Percentiles rank a stretch among this genome's conserved stretches.
phyloP scores from a whole-genome alignment of 495 filamentous ascomycete species.

The Neurospora sublineolata region DNA sequence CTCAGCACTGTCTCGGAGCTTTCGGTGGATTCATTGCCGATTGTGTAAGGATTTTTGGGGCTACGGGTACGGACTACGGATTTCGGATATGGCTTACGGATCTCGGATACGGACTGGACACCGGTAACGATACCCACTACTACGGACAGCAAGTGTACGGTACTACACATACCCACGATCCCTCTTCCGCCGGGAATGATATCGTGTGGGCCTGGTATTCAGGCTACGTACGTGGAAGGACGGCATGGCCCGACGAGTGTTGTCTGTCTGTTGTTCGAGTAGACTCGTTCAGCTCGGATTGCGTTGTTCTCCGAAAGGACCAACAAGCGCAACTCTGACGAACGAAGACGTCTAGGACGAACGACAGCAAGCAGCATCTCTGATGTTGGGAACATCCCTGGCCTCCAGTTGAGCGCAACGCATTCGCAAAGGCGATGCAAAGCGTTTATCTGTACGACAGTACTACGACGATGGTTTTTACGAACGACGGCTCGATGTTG shows the following conservation, averaged over 20 bases:
- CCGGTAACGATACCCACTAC: not conserved
- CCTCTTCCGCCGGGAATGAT: not conserved
- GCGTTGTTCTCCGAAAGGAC: not conserved
- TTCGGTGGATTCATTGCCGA: not conserved
- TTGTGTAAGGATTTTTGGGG: not conserved
- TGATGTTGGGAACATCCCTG: not conserved
- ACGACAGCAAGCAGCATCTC: not conserved
- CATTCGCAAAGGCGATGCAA: not conserved
- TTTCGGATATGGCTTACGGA: not conserved
- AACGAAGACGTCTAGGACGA: not conserved
- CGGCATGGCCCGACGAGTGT: slow-evolving; percentile 15
- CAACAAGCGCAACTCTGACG: not conserved
- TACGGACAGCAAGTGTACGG: not conserved
- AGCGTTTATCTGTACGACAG: not conserved
- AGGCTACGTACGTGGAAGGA: slow-evolving; percentile 21
- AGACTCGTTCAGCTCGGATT: not conserved
- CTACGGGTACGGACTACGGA: not conserved
- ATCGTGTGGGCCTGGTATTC: not conserved
- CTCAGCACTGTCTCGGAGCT: not conserved
- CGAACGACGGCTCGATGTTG: not conserved
- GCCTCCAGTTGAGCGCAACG: not conserved
- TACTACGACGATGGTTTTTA: not conserved
- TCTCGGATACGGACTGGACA: not conserved
- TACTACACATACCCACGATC: not conserved
- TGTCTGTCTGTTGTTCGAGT: not conserved